Evolutionary conservation across 768 basidiomycete species (phyloP).

Genomic region (Floccularia luteovirens): DNA sequence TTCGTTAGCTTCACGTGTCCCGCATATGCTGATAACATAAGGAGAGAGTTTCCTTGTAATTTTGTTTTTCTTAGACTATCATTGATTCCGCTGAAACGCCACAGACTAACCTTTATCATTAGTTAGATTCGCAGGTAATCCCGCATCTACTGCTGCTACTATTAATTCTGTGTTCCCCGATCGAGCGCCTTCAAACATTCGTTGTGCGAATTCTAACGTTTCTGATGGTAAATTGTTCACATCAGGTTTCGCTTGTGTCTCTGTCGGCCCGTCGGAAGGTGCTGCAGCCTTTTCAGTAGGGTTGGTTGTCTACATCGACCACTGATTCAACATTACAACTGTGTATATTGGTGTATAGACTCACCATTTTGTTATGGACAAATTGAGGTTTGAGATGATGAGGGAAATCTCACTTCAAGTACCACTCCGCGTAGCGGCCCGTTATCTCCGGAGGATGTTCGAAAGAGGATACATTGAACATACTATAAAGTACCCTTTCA

Average conservation of each 20-base stretch:
- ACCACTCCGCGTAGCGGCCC: too few species aligned
- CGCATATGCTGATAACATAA: constrained; percentile 74
- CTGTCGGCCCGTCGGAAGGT: too few species aligned
- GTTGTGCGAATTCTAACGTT: constrained; percentile 51
- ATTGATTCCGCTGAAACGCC: background rate
- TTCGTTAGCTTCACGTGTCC: constrained; percentile 51
- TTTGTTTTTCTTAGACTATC: background rate
- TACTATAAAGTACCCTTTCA: too few species aligned
- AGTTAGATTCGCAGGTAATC: constrained; percentile 65
- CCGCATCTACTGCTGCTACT: constrained; percentile 54
- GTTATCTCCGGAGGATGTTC: too few species aligned
- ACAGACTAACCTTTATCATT: constrained; percentile 51
- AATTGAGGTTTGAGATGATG: too few species aligned
- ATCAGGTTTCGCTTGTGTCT: constrained; percentile 13
- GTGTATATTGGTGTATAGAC: too few species aligned
- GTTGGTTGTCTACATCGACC: too few species aligned
- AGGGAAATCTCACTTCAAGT: too few species aligned
- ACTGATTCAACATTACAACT: too few species aligned
- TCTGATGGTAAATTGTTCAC: constrained; percentile 25
- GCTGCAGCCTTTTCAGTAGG: too few species aligned
- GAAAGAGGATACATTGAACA: too few species aligned
- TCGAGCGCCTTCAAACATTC: constrained; percentile 73
- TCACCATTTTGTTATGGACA: too few species aligned
- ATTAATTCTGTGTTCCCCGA: constrained; percentile 45
- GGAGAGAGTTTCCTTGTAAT: constrained; percentile 58